Conservation (phyloP, 2,329 filamentous ascomycete species). For the Incumbomyces lentus region DNA sequence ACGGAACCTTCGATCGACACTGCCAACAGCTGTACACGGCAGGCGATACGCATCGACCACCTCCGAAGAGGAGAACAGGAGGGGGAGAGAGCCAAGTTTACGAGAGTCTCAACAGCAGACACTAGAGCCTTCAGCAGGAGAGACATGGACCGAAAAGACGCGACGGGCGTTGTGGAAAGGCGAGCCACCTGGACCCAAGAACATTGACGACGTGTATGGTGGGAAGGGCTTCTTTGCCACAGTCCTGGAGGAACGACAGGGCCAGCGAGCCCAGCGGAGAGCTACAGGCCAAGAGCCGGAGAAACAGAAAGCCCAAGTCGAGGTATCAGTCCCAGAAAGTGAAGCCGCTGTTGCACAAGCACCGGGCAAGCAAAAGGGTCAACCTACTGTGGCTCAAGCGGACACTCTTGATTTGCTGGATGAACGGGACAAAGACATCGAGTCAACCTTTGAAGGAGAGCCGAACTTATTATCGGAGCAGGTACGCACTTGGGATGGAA, state of each 20-base stretch:
- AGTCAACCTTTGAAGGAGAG: neutral
- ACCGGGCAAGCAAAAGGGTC: no score
- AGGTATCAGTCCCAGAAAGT: neutral
- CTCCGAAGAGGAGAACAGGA: neutral
- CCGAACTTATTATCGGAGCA: conserved; percentile 30
- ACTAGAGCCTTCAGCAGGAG: conserved; percentile 30
- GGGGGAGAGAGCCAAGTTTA: no score
- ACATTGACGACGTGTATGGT: conserved; percentile 37
- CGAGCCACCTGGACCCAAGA: conserved; percentile 33
- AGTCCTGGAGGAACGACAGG: conserved; percentile 7
- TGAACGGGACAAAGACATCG: conserved; percentile 8
- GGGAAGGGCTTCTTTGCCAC: conserved; percentile 24
- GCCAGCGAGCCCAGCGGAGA: neutral
- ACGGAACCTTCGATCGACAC: conserved; percentile 3
- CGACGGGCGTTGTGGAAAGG: conserved; percentile 42
- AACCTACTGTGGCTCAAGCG: no score
- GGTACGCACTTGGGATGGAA: conserved; percentile 41
- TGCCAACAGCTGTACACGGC: conserved; percentile 2
- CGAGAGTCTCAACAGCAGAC: no score
- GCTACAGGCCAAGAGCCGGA: conserved; percentile 17
- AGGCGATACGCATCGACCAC: conserved; percentile 11
- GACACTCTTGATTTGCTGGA: neutral
- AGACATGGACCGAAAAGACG: conserved; percentile 22
- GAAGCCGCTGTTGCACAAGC: no score
- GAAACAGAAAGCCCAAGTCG: conserved; percentile 4